A percentile compares a stretch with the other conserved stretches of the same genome.
These are phyloP conservation scores for Cutaneotrichosporon sp. DNA, from an alignment of 1,284 basidiomycete species.

Conservation along the genomic window DNA sequence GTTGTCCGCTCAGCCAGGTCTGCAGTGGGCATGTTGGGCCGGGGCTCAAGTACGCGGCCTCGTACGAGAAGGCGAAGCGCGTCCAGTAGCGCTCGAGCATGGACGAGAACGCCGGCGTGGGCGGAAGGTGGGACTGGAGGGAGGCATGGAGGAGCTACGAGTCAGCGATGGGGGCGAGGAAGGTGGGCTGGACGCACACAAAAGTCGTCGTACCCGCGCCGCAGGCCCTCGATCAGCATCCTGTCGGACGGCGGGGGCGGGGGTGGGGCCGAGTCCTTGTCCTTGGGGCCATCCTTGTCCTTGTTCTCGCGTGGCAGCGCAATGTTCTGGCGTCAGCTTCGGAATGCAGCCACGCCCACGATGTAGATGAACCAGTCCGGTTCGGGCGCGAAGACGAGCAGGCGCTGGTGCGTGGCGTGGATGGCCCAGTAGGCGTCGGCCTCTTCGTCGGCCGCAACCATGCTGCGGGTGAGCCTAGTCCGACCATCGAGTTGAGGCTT, in stretches of 20 bases:
- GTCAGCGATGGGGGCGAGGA: constrained; percentile 9
- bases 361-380: constrained; percentile 45
- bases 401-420: constrained; percentile 33
- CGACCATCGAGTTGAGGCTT: background rate
- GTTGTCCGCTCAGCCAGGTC: constrained; percentile 34
- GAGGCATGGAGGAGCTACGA: constrained; percentile 39
- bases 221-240: constrained; percentile 36
- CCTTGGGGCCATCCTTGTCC: constrained; percentile 12
- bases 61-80: constrained; percentile 41
- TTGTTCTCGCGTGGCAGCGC: constrained; percentile 22
- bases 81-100: constrained; percentile 46
- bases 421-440: constrained; percentile 33
- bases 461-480: constrained; percentile 23
- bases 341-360: background rate
- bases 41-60: constrained; percentile 29
- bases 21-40: constrained; percentile 17
- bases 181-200: constrained; percentile 33
- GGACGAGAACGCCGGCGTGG: constrained; percentile 24
- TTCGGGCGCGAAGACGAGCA: constrained; percentile 43
- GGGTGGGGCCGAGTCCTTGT: constrained; percentile 16
- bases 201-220: constrained; percentile 47
- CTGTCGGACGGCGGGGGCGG: constrained; percentile 33
- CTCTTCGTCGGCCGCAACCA: constrained; percentile 22
- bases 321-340: constrained; percentile 27
- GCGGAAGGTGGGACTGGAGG: constrained; percentile 25